A percentile compares a stretch with the other conserved stretches of the same genome.
Conservation (phyloP, 768 basidiomycete genomes). For the Leccinum rimulosum region DNA sequence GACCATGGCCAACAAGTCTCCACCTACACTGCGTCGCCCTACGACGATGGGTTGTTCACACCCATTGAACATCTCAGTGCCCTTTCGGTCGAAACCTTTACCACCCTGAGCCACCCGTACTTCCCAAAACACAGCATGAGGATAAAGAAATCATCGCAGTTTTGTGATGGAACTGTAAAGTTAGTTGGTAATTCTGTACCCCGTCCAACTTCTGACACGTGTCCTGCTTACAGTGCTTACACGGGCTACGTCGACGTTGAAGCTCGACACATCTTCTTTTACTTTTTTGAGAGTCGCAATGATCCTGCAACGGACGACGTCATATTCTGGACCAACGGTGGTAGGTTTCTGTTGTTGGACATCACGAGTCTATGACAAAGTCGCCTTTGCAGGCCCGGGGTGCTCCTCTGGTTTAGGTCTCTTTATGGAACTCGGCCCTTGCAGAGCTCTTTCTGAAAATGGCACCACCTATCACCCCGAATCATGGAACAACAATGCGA, state of each 20-base stretch:
- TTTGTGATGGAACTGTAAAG: conserved; percentile 43
- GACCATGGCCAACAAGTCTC: not conserved
- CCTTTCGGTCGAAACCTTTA: conserved; percentile 34
- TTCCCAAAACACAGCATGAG: conserved; percentile 45
- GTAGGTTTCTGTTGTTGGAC: conserved; percentile 34
- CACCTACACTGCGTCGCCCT: conserved; percentile 8
- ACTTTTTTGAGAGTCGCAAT: conserved; percentile 70
- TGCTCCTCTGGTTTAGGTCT: conserved; percentile 61
- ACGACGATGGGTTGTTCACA: conserved; percentile 33
- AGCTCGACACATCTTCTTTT: conserved; percentile 67
- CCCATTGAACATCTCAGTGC: conserved; percentile 31
- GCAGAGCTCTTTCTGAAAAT: conserved; percentile 52
- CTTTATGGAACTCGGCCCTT: conserved; percentile 76
- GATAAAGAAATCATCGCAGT: conserved; percentile 36
- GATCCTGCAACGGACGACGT: conserved; percentile 57
- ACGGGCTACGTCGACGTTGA: conserved; percentile 69
- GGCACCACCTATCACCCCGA: conserved; percentile 54
- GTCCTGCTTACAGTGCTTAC: conserved; percentile 40
- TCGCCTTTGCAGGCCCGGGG: conserved; percentile 39
- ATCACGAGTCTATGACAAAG: not conserved
- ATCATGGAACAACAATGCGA: conserved; percentile 66
- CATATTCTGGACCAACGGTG: conserved; percentile 59
- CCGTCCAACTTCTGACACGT: not conserved
- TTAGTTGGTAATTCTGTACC: conserved; percentile 11
- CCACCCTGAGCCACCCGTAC: conserved; percentile 39